phyloP scores from a whole-genome alignment of 2,329 filamentous ascomycete species.

The Apiospora kogelbergensis region DNA sequence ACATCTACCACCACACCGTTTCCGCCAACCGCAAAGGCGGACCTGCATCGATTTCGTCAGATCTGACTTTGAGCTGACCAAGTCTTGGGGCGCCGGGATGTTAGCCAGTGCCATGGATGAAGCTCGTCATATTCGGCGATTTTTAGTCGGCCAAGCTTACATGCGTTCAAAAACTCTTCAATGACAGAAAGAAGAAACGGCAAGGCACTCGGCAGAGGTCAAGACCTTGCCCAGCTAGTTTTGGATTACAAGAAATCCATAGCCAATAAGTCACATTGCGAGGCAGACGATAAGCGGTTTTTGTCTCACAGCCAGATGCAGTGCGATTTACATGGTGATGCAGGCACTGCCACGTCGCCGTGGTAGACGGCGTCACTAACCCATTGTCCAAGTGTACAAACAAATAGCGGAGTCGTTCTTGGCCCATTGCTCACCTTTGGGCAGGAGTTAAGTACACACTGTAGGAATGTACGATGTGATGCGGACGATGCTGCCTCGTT shows the following conservation, averaged over 20 bases:
- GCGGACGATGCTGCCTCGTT: background rate
- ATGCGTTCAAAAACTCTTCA: background rate
- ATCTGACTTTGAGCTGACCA: background rate
- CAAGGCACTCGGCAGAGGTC: background rate
- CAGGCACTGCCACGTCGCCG: constrained; percentile 1
- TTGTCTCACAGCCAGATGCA: background rate
- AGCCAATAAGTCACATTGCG: background rate
- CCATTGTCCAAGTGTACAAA: background rate
- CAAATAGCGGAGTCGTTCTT: background rate
- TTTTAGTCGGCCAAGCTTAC: background rate
- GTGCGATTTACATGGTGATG: background rate
- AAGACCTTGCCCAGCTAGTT: background rate
- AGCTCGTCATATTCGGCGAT: background rate
- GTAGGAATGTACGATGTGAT: background rate
- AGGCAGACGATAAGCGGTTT: background rate
- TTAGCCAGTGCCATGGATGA: background rate
- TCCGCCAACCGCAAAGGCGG: background rate
- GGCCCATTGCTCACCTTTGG: background rate
- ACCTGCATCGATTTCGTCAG: constrained; percentile 3
- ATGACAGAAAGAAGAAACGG: background rate
- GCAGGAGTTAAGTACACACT: background rate
- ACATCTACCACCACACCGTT: background rate
- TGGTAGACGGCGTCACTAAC: background rate
- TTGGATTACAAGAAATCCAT: background rate
- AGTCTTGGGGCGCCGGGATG: background rate